Conservation (phyloP, 108 stramenopile species). For the Fistulifera solaris region DNA sequence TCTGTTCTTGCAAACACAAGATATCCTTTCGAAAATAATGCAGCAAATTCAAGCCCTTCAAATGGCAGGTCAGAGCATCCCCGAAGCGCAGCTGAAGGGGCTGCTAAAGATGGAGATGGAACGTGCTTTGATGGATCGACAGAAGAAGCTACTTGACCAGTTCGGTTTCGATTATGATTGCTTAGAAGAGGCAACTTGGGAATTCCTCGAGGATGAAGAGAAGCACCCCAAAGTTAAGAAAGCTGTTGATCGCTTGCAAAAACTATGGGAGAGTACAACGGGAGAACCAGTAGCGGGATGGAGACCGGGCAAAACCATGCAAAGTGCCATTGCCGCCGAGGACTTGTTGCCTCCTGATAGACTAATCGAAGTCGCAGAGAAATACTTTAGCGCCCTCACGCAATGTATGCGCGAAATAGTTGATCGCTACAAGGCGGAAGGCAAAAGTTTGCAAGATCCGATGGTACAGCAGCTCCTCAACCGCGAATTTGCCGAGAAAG, state of each 20-base stretch:
- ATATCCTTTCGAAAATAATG: constrained; percentile 62
- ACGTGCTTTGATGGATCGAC: constrained; percentile 49
- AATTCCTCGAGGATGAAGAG: constrained; percentile 55
- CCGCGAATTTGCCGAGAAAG: constrained; percentile 62
- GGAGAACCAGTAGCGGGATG: constrained; percentile 64
- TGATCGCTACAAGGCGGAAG: constrained; percentile 40
- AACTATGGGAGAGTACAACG: constrained; percentile 75
- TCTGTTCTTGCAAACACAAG: constrained; percentile 79
- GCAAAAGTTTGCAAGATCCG: constrained; percentile 58
- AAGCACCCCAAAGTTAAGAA: constrained; percentile 55
- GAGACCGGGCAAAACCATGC: constrained; percentile 34
- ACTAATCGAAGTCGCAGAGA: constrained; percentile 56
- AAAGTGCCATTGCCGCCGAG: constrained; percentile 14
- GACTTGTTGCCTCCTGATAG: constrained; percentile 50
- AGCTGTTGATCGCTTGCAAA: constrained; percentile 79
- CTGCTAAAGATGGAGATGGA: constrained; percentile 70
- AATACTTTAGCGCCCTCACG: constrained; percentile 77
- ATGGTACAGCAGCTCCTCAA: constrained; percentile 59
- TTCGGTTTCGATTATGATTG: constrained; percentile 83
- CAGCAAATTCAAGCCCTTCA: constrained; percentile 82
- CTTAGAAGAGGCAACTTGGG: constrained; percentile 84
- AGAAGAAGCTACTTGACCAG: constrained; percentile 58
- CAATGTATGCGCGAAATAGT: constrained; percentile 56
- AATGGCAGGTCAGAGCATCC: constrained; percentile 77
- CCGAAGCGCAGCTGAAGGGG: constrained; percentile 63